Percentiles rank a stretch among this genome's conserved stretches.
Evolutionary conservation across 2,329 filamentous ascomycete species (phyloP).

Genomic region (Aspergillus hiratsukae): DNA sequence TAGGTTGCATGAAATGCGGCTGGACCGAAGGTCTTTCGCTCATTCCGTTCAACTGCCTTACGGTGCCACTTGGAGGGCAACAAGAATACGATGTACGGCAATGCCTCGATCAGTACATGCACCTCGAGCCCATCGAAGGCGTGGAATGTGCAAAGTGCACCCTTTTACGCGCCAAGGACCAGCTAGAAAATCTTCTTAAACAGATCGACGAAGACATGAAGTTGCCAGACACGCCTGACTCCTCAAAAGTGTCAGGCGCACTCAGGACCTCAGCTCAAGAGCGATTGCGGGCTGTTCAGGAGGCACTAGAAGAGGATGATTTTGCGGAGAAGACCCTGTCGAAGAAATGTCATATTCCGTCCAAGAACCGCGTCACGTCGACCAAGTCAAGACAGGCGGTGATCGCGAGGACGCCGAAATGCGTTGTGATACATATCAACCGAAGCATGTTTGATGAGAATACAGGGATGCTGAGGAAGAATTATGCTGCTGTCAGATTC

Average conservation of each 20-base stretch:
- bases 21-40: conserved; percentile 83
- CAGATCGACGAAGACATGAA: conserved; percentile 37
- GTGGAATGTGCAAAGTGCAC: conserved; percentile 93
- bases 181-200: conserved; percentile 47
- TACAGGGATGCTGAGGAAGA: conserved; percentile 77
- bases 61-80: conserved; percentile 68
- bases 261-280: conserved; percentile 41
- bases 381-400: conserved; percentile 90
- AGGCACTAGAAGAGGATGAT: conserved; percentile 72
- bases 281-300: conserved; percentile 62
- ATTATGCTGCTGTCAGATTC: conserved; percentile 73
- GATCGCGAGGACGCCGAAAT: conserved; percentile 74
- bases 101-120: conserved; percentile 77
- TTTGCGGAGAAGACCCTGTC: conserved; percentile 66
- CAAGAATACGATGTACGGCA: conserved; percentile 68
- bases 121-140: conserved; percentile 77
- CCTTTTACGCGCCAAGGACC: conserved; percentile 55
- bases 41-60: conserved; percentile 91
- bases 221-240: conserved; percentile 16
- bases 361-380: conserved; percentile 65
- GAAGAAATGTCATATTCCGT: conserved; percentile 61
- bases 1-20: conserved; percentile 80
- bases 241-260: conserved; percentile 29
- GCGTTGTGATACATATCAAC: conserved; percentile 82
- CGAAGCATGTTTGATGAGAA: conserved; percentile 83